Base-by-base conservation (phyloP, 805 yeast species). In the Cyberlindnera veronae region DNA sequence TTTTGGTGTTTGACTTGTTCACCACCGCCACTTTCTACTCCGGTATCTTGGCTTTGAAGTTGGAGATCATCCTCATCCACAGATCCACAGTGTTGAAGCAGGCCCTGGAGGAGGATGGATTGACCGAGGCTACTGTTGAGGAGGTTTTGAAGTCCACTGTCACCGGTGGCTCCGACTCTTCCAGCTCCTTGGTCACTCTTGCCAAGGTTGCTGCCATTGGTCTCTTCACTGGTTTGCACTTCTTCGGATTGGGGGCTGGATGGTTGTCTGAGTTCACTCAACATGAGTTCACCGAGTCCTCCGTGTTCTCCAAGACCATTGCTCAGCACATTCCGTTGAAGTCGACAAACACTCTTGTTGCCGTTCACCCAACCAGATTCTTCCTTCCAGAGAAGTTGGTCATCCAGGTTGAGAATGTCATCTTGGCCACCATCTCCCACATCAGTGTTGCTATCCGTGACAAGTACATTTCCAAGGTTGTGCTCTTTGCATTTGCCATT, bases 61-160 rank as follows among this genome's bases (percentile, higher is more conserved):
- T 91, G 33, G 96, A 93, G 63, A 87, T 91, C 61, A 79, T 79
- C 59, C 72, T 85, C 45, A 93, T 93, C 41, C 87, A 90, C 63
- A 79, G 87, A 49, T 84, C 88, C 34, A 79, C 86, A 44, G 77
- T 79, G 40, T 75, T 89, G 58, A 81, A 83, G 58, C 79, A 77
- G 47, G 88, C 86, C 21, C 70, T 91, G 48, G 93, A 90, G 67
- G 99, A 91, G 60, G 99, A 91, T 57, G 98, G 99, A 19, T 76
- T 91, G 24, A 74, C 84, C 32, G 77, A 79, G 29, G 61, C 68
- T 34, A 84, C 84, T 24, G 96, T 96, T 10, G 79, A 77, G 48
- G 72, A 79, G 28, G 90, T 89, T 26, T 79, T 49, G 48, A 39
- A 60, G 55, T 50, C 53, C 12, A 45, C 40, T 17, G 34, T 24